These are phyloP conservation scores for Cyclotella baltica DNA, from an alignment of 108 stramenopile genomes.

Conservation along the genomic window DNA sequence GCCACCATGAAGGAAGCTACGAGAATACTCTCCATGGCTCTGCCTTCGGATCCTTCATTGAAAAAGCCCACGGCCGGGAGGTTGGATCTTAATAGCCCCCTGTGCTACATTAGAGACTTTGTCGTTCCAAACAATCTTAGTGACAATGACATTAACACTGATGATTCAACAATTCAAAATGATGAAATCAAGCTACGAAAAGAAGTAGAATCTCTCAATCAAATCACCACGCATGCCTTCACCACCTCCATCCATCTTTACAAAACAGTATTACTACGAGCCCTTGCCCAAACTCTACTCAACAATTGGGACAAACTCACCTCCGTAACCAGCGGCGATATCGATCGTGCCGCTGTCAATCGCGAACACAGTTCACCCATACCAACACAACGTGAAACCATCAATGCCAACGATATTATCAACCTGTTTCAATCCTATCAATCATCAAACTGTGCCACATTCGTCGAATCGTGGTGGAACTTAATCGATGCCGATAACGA, in stretches of 20 bases:
- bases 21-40: conserved; percentile 35
- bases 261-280: conserved; percentile 47
- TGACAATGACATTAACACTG: background rate
- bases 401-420: conserved; percentile 38
- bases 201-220: conserved; percentile 32
- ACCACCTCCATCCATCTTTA: conserved; percentile 38
- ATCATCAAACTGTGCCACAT: conserved; percentile 47
- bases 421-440: conserved; percentile 59
- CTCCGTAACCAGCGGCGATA: conserved; percentile 73
- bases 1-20: conserved; percentile 52
- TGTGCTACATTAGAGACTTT: conserved; percentile 49
- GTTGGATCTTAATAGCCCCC: conserved; percentile 32
- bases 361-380: background rate
- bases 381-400: conserved; percentile 33
- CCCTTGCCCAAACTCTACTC: conserved; percentile 46
- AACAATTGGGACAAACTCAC: conserved; percentile 66
- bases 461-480: conserved; percentile 78
- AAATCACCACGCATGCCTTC: conserved; percentile 35
- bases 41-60: conserved; percentile 21
- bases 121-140: conserved; percentile 1
- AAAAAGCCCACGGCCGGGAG: conserved; percentile 40
- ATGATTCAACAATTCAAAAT: background rate
- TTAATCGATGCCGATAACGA: conserved; percentile 81
- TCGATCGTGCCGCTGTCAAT: conserved; percentile 78
- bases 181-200: conserved; percentile 7